phyloP scores from a whole-genome alignment of 805 yeast genomes.

The Suhomyces sp. region DNA sequence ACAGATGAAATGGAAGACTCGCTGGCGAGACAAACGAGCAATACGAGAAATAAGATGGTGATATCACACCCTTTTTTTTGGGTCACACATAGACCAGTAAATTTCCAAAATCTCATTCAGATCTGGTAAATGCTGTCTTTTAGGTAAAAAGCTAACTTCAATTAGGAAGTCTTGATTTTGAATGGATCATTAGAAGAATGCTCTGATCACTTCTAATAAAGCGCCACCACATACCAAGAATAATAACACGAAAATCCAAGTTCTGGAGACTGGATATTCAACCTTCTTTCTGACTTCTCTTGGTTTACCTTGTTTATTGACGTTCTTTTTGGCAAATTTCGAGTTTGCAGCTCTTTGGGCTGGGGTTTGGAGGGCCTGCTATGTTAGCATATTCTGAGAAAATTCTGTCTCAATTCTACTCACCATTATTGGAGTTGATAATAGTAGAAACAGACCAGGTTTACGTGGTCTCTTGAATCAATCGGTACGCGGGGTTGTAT shows the following conservation, averaged over 20 bases:
- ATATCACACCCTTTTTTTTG: not conserved
- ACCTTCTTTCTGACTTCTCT: constrained; percentile 38
- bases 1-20: not conserved
- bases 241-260: constrained; percentile 59
- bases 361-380: constrained; percentile 74
- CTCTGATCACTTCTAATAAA: constrained; percentile 60
- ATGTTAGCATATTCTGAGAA: not conserved
- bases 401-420: not conserved
- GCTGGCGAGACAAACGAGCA: not conserved
- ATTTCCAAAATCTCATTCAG: not conserved
- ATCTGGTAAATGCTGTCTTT: not conserved
- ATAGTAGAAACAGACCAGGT: not conserved
- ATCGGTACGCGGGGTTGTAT: not conserved
- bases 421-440: constrained; percentile 8
- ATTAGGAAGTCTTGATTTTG: not conserved
- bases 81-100: not conserved
- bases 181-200: constrained; percentile 40
- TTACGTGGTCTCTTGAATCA: constrained; percentile 7
- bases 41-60: not conserved
- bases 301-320: constrained; percentile 72
- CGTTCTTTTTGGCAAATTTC: constrained; percentile 72
- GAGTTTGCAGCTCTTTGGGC: constrained; percentile 85
- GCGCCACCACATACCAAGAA: constrained; percentile 85
- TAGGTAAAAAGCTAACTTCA: not conserved
- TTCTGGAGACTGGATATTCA: constrained; percentile 54